Evolutionary conservation across 148 eudicot genomes (phyloP).

Genomic region (Hydrangea macrophylla): DNA sequence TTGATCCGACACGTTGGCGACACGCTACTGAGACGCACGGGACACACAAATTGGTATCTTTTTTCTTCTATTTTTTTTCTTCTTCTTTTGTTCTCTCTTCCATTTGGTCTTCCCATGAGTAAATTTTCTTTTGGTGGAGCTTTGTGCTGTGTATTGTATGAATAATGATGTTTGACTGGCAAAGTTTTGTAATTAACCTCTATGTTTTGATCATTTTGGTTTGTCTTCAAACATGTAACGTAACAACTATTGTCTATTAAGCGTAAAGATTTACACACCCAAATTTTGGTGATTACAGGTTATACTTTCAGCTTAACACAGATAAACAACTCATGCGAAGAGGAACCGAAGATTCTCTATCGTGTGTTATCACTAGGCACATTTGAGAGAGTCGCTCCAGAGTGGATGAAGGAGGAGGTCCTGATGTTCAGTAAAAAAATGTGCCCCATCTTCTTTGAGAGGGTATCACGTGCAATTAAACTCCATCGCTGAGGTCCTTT

Average conservation of each 20-base stretch:
- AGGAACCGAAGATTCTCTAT: slow-evolving; percentile 45
- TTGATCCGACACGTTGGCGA: no score
- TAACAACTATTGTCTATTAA: neutral
- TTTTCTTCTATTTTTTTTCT: no score
- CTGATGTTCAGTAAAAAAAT: slow-evolving; percentile 46
- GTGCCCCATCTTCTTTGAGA: slow-evolving; percentile 72
- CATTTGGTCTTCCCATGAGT: no score
- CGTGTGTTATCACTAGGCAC: slow-evolving; percentile 61
- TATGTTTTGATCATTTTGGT: neutral
- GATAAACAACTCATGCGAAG: slow-evolving; percentile 36
- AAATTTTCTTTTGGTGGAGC: no score
- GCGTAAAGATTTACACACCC: neutral
- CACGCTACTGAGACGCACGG: no score
- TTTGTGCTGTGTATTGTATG: no score
- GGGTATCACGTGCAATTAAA: slow-evolving; percentile 50
- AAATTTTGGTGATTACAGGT: slow-evolving; percentile 35
- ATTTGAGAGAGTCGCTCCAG: slow-evolving; percentile 64
- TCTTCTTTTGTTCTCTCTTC: no score
- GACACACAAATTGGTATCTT: no score
- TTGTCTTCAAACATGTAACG: neutral
- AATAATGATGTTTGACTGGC: neutral
- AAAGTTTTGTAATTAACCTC: neutral
- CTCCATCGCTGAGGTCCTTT: neutral
- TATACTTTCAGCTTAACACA: slow-evolving; percentile 72
- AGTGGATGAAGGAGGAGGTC: slow-evolving; percentile 74